Base-by-base conservation (phyloP, 176 grass and related monocot species). In the Paspalum notatum region DNA sequence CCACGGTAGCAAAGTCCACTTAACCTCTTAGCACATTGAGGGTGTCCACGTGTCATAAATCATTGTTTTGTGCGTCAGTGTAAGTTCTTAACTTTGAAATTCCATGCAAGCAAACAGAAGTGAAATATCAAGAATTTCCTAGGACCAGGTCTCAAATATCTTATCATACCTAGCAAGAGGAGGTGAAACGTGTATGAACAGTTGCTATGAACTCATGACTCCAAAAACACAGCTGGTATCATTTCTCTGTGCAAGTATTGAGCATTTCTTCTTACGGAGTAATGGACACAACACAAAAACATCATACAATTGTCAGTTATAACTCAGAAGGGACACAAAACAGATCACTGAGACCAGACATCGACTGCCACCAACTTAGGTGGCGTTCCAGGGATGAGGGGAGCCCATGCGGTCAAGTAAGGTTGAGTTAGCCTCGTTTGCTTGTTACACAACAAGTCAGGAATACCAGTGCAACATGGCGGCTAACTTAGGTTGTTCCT, bases 191-290 rank as follows among this genome's bases (percentile, higher is more conserved):
- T 9, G 48, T 57, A 82, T 44, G 60, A 20, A 71, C 48, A 86
- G 41, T 41, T 76, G 25, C 55, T 80, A 80, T 53, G 54, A 80
- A 89, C 20, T 63, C 40, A 62, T 54, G 63, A 89, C 71, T 76
- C 73, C 67, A 65, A 76, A 75, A 54, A 58, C 58, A 83, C 26
- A 83, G 49, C 66, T 41, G 66, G 50, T 20, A 26, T 50, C 10
- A 9, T 56, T 82, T 75, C 8, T 61, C 38, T 76, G 17, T 76
- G 43, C 42, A 75, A 69, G 26, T 24, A 64, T 54, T 52, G 44
- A 55, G 11, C 15, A 62, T 77, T 58, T 66, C 74, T 72, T 87
- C 66, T 78, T 66, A 42, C 56, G 20, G 41, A 53, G 46, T 65
- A 65, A 72, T 40, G 27, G 18, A 39, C 64, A 48, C 49, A 27